A percentile compares a stretch with the other conserved stretches of the same genome.
phyloP scores from a whole-genome alignment of 2,329 filamentous ascomycete species.

The Fusarium sacchari region DNA sequence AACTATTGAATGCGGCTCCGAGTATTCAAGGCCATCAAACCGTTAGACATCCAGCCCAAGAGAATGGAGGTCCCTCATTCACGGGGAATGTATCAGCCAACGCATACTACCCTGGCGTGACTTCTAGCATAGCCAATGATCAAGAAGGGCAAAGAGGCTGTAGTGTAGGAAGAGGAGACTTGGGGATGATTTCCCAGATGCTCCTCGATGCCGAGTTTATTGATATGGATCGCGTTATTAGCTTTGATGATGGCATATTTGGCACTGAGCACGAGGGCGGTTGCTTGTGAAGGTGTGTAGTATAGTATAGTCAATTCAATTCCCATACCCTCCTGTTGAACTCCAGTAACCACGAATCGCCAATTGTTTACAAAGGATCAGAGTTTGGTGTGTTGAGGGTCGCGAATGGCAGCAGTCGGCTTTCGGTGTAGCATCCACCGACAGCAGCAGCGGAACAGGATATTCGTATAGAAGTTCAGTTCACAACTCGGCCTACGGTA shows the following conservation, averaged over 20 bases:
- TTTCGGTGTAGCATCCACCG: background rate
- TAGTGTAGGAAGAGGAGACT: background rate
- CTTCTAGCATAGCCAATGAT: background rate
- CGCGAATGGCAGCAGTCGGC: background rate
- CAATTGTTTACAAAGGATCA: background rate
- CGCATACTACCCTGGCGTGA: background rate
- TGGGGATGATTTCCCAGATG: background rate
- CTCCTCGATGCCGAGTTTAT: background rate
- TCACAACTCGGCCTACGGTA: background rate
- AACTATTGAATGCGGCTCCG: background rate
- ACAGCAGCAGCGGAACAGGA: background rate
- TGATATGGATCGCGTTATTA: background rate
- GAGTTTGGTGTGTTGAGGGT: background rate
- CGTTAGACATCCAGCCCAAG: background rate
- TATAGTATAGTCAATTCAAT: background rate
- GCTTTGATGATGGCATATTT: background rate
- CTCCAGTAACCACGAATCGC: background rate
- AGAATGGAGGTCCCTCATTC: background rate
- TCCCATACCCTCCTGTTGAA: fast-evolving
- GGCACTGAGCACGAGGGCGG: background rate
- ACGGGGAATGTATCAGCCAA: background rate
- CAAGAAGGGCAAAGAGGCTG: background rate
- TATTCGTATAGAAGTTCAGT: background rate
- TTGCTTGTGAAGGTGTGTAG: background rate
- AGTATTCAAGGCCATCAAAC: background rate